Conservation (phyloP, 176 grass and related monocot species). For the Oryza longistaminata region DNA sequence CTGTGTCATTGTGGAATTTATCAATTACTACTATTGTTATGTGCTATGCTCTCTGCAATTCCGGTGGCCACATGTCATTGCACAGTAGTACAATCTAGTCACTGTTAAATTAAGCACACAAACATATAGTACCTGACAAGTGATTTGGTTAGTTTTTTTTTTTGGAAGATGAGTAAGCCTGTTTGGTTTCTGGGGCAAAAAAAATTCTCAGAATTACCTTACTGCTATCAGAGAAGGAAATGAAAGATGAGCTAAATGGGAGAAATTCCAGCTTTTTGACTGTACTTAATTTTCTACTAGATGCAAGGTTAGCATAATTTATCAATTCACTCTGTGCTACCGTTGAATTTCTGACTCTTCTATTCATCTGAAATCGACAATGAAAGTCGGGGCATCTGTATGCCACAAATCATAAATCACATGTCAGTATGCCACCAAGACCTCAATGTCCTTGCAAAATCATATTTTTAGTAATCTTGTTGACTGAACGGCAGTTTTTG, state of each 20-base stretch:
- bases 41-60: slow-evolving; percentile 36
- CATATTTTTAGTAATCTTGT: neutral
- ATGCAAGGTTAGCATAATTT: neutral
- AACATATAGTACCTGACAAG: neutral
- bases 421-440: neutral
- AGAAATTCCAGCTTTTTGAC: neutral
- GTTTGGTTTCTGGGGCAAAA: neutral
- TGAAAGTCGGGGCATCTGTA: neutral
- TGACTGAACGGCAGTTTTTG: neutral
- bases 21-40: neutral
- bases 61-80: slow-evolving; percentile 34
- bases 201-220: neutral
- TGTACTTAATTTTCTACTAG: slow-evolving; percentile 13
- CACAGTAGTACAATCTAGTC: slow-evolving; percentile 37
- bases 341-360: neutral
- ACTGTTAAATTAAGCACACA: slow-evolving; percentile 32
- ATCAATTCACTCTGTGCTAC: neutral
- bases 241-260: neutral
- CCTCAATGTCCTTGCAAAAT: neutral
- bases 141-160: neutral
- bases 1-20: slow-evolving; percentile 17
- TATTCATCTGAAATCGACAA: neutral
- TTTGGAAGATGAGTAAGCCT: neutral
- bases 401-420: neutral
- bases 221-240: neutral